Percentiles rank a stretch among this genome's conserved stretches.
Conservation (phyloP, 768 basidiomycete species). For the Lyophyllum atratum region DNA sequence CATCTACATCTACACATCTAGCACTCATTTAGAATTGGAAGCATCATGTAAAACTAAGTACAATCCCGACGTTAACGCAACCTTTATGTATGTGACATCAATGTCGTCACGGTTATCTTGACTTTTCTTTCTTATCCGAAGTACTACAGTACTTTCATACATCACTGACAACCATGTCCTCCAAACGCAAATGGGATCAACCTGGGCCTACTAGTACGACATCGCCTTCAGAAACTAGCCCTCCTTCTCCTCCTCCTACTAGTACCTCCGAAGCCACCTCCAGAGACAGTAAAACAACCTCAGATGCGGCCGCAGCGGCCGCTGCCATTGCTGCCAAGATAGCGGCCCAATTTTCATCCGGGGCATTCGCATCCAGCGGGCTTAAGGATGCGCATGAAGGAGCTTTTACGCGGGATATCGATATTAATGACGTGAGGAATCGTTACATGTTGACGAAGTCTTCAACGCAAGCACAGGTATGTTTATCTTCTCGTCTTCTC, state of each 20-base stretch:
- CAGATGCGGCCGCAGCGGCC: conserved; percentile 66
- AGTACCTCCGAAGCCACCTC: neutral
- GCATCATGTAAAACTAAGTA: neutral
- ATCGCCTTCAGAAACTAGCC: neutral
- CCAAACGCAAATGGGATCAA: conserved; percentile 85
- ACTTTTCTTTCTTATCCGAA: neutral
- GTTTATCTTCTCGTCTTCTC: conserved; percentile 20
- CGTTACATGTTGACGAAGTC: conserved; percentile 94
- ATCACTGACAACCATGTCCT: conserved; percentile 45
- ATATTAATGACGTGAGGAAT: conserved; percentile 96
- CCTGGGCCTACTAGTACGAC: conserved; percentile 47
- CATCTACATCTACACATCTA: conserved; percentile 1
- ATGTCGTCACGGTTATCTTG: no score
- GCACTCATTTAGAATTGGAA: conserved; percentile 1
- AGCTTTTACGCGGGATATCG: conserved; percentile 88
- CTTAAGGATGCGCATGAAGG: conserved; percentile 67
- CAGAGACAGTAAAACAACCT: conserved; percentile 54
- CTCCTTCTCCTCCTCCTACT: neutral
- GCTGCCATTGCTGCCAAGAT: conserved; percentile 95
- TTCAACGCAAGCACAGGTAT: conserved; percentile 86
- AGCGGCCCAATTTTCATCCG: conserved; percentile 70
- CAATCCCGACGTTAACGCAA: neutral
- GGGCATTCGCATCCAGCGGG: conserved; percentile 42
- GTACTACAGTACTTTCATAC: no score
- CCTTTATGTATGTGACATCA: neutral